phyloP scores from a whole-genome alignment of 1,139 yeast species.

The Kurtzmaniella quercitrusa region DNA sequence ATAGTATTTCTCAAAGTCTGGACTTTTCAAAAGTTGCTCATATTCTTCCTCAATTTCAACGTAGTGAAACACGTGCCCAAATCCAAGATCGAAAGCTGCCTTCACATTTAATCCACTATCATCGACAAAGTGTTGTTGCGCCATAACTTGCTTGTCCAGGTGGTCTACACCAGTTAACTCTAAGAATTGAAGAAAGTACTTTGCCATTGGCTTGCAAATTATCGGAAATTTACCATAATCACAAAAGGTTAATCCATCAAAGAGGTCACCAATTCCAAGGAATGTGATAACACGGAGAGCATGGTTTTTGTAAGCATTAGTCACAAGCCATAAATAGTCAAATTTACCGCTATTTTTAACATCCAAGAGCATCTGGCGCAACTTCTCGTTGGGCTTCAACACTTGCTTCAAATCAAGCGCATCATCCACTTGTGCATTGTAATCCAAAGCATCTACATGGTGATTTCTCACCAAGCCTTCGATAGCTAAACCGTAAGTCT shows the following conservation, averaged over 20 bases:
- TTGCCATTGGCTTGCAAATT: constrained; percentile 81
- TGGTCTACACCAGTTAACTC: constrained; percentile 57
- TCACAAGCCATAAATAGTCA: constrained; percentile 71
- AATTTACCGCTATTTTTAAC: constrained; percentile 36
- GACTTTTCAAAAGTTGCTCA: constrained; percentile 21
- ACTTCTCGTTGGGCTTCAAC: constrained; percentile 52
- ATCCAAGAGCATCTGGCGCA: constrained; percentile 48
- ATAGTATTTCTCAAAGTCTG: constrained; percentile 34
- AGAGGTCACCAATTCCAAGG: constrained; percentile 82
- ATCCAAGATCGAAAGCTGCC: constrained; percentile 50
- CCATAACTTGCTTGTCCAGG: constrained; percentile 31
- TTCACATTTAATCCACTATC: constrained; percentile 69
- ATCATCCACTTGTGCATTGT: constrained; percentile 86
- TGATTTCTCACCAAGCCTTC: constrained; percentile 86
- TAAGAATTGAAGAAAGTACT: constrained; percentile 51
- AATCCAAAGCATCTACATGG: constrained; percentile 82
- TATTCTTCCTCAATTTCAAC: constrained; percentile 50
- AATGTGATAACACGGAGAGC: constrained; percentile 73
- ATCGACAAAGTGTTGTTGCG: constrained; percentile 62
- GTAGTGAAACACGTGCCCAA: constrained; percentile 55
- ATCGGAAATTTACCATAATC: constrained; percentile 69
- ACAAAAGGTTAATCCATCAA: constrained; percentile 92
- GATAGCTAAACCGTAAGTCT: constrained; percentile 85
- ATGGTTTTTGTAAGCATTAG: constrained; percentile 91
- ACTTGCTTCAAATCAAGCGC: constrained; percentile 80